Conservation (phyloP, 179 eudicot species). For the Spergularia azorica region DNA sequence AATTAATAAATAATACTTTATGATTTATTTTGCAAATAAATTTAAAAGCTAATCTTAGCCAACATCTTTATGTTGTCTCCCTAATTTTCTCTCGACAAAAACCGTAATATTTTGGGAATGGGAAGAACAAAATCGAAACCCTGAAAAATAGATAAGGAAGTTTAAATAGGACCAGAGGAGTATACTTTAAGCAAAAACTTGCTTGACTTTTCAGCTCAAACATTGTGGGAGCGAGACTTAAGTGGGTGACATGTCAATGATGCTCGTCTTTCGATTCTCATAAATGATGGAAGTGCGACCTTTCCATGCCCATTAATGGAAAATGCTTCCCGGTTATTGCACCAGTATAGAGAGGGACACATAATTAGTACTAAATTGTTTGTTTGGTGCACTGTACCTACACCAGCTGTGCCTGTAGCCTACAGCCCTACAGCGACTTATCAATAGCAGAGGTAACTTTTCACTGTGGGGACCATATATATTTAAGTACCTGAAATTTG, state of each 20-base stretch:
- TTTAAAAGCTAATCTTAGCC: too few species aligned
- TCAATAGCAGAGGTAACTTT: slow-evolving; percentile 3
- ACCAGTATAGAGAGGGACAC: slow-evolving; percentile 5
- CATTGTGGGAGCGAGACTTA: neutral
- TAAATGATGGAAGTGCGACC: neutral
- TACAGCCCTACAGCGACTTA: slow-evolving; percentile 11
- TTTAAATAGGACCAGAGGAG: too few species aligned
- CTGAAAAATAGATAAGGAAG: too few species aligned
- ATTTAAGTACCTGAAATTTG: slow-evolving; percentile 29
- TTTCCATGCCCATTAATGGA: slow-evolving; percentile 17
- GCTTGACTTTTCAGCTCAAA: slow-evolving; percentile 1
- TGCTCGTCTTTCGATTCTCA: neutral
- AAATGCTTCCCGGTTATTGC: neutral
- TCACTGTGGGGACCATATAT: slow-evolving; percentile 17
- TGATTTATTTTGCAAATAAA: too few species aligned
- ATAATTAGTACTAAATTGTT: slow-evolving; percentile 5
- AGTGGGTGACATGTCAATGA: slow-evolving; percentile 5
- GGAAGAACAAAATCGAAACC: too few species aligned
- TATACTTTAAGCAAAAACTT: neutral
- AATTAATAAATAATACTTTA: too few species aligned
- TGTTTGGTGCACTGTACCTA: neutral
- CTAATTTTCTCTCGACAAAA: too few species aligned
- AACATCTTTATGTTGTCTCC: too few species aligned
- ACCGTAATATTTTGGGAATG: too few species aligned
- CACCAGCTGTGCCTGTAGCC: slow-evolving; percentile 16